Conservation (phyloP, 768 basidiomycete species). For the Amyloporia xantha region DNA sequence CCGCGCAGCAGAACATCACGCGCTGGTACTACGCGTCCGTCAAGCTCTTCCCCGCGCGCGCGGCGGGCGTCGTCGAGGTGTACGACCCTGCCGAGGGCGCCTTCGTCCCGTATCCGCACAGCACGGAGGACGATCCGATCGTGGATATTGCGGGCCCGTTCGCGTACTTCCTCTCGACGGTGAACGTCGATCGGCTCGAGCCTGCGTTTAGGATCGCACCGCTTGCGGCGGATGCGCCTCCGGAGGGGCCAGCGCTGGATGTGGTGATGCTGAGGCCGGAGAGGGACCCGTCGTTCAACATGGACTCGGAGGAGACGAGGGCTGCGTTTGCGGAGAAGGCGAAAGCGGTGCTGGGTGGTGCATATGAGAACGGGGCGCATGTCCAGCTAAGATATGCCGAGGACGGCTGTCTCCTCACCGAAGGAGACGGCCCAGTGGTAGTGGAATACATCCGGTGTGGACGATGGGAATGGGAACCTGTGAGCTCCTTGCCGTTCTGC, state of each 20-base stretch:
- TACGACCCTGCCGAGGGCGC: constrained; percentile 48
- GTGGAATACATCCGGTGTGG: constrained; percentile 76
- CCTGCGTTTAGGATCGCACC: constrained; percentile 75
- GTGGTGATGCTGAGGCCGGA: constrained; percentile 70
- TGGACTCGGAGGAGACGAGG: constrained; percentile 38
- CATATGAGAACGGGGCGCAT: constrained; percentile 77
- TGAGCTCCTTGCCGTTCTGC: constrained; percentile 30
- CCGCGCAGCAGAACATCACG: constrained; percentile 67
- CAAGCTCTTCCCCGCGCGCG: constrained; percentile 44
- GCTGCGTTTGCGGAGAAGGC: constrained; percentile 45
- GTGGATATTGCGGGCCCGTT: constrained; percentile 69
- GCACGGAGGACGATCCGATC: constrained; percentile 25
- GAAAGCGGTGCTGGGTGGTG: constrained; percentile 50
- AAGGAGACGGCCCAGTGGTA: constrained; percentile 44
- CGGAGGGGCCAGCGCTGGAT: constrained; percentile 48
- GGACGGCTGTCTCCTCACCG: constrained; percentile 32
- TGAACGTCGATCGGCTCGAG: constrained; percentile 85
- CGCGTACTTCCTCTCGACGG: constrained; percentile 75
- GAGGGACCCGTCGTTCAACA: constrained; percentile 42
- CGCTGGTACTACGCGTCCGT: constrained; percentile 63
- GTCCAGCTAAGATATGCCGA: constrained; percentile 49
- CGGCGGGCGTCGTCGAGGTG: constrained; percentile 39
- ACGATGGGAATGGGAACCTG: constrained; percentile 86
- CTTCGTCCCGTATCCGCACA: constrained; percentile 39
- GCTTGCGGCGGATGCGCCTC: constrained; percentile 37